Conservation (phyloP, 768 basidiomycete species). For the Mycena floridula region DNA sequence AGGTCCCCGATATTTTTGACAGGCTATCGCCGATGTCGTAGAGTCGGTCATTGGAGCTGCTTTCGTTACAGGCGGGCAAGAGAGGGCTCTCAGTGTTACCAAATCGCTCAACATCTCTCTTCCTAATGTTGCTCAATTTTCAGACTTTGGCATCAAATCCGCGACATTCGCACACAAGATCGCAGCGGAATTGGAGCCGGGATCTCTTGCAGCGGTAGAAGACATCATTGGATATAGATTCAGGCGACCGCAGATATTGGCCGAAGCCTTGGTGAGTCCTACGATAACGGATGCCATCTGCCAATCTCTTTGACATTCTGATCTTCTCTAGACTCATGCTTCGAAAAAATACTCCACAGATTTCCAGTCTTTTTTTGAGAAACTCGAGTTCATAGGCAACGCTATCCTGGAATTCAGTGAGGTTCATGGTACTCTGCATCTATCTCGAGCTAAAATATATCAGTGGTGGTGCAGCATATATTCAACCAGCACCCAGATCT, state of each 20-base stretch:
- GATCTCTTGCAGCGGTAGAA: slow-evolving; percentile 53
- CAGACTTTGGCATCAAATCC: slow-evolving; percentile 56
- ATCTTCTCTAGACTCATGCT: background rate
- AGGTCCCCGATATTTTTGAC: background rate
- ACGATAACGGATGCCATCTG: too few species aligned
- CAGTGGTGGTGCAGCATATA: slow-evolving; percentile 72
- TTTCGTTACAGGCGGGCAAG: slow-evolving; percentile 66
- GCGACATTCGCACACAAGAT: slow-evolving; percentile 36
- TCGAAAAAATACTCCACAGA: slow-evolving; percentile 4
- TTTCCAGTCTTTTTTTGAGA: slow-evolving; percentile 58
- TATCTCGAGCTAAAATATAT: slow-evolving; percentile 5
- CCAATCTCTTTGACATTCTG: too few species aligned
- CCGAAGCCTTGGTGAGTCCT: slow-evolving; percentile 62
- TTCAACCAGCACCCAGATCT: slow-evolving; percentile 57
- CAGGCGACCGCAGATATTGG: slow-evolving; percentile 53
- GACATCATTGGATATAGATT: slow-evolving; percentile 59
- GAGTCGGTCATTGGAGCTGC: slow-evolving; percentile 85
- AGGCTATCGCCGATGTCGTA: slow-evolving; percentile 80
- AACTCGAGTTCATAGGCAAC: slow-evolving; percentile 83
- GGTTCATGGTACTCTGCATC: slow-evolving; percentile 20
- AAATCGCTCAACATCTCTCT: slow-evolving; percentile 64
- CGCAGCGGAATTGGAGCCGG: slow-evolving; percentile 38
- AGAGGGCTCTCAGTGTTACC: slow-evolving; percentile 55
- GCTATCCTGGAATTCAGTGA: slow-evolving; percentile 78
- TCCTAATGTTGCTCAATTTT: slow-evolving; percentile 60